Evolutionary conservation across 768 basidiomycete species (phyloP).

Genomic region (Ramaria rubella): DNA sequence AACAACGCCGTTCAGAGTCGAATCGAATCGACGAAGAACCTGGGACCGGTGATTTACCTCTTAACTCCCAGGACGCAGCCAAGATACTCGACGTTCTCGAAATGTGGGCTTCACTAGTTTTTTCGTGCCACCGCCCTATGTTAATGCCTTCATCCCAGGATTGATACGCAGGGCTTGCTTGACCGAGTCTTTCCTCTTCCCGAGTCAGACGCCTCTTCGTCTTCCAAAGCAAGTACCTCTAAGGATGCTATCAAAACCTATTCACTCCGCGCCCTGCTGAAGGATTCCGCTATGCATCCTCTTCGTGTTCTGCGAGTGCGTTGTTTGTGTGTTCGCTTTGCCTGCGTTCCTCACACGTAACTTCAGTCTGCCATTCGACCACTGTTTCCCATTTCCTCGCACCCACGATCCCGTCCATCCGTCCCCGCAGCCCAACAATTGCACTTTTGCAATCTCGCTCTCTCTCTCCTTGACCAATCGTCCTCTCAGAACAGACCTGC

Average conservation of each 20-base stretch:
- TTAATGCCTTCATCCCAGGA: slow-evolving; percentile 30
- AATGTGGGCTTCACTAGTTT: slow-evolving; percentile 32
- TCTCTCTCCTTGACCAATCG: slow-evolving; percentile 65
- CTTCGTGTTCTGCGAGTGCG: slow-evolving; percentile 52
- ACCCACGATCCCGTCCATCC: slow-evolving; percentile 57
- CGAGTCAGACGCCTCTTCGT: slow-evolving; percentile 21
- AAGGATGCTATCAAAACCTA: slow-evolving; percentile 27
- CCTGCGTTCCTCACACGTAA: not conserved
- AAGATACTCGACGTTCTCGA: slow-evolving; percentile 56
- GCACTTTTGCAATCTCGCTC: slow-evolving; percentile 68
- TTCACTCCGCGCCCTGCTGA: slow-evolving; percentile 53
- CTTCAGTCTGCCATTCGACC: slow-evolving; percentile 56
- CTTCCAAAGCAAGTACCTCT: slow-evolving; percentile 37
- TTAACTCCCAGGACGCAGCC: slow-evolving; percentile 39
- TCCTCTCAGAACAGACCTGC: slow-evolving; percentile 45
- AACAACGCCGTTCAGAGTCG: slow-evolving; percentile 39
- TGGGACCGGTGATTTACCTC: slow-evolving; percentile 42
- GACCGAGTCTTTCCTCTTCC: slow-evolving; percentile 69
- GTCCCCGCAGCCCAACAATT: slow-evolving; percentile 61
- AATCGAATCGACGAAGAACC: slow-evolving; percentile 30
- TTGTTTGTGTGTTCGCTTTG: slow-evolving; percentile 13
- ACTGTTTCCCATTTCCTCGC: slow-evolving; percentile 61
- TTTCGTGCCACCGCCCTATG: slow-evolving; percentile 3
- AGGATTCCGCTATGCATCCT: slow-evolving; percentile 45
- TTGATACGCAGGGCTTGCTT: slow-evolving; percentile 69